Evolutionary conservation across 768 basidiomycete genomes (phyloP), one percentile per base, ranked within the genome.

Genomic region (Trametopsis cervina): DNA sequence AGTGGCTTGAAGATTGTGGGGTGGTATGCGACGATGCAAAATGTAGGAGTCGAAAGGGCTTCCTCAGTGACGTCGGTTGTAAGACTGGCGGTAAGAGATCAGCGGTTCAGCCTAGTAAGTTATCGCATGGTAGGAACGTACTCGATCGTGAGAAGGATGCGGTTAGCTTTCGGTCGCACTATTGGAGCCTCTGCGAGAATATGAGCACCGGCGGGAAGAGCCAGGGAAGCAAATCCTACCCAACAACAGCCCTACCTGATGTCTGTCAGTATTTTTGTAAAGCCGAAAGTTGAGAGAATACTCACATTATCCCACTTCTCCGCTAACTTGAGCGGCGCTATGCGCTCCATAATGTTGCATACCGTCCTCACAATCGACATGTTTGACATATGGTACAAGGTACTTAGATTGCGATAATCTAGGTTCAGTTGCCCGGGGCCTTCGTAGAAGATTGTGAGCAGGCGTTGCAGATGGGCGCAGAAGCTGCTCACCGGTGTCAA

Each of bases 281-380:
- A 33, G 29, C 42, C 29, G n/a, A 47, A 25, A 42, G 25, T 27
- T 38, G 6, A 40, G 36, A 5, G 41, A 45, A 46, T 27, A 68
- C 87, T 68, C 54, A 96, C 93, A 67, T 97, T 97, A 60, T 97
- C 94, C 92, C 94, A 97, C 52, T 76, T 79, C 55, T 87, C 92
- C 15, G 94, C 93, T 6, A 96, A 73, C 29, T 78, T 72, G 18
- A 91, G 74, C 2, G 94, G 94, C 1, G 93, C 92, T 54, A 96
- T 86, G 22, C 81, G 76, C 53, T 88, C 85, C 83, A 91, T 85
- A 0, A 83, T 80, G 37, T 69, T 73, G 55, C 75, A 77, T 10
- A 84, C 77, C 25, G 72, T 67, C 62, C 75, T 80, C 11, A 80
- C 59, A 25, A 73, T 47, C 10, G 66, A 63, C 61, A 63, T 52